phyloP scores from a whole-genome alignment of 2,329 filamentous ascomycete genomes.

The Stachybotrys elegans region DNA sequence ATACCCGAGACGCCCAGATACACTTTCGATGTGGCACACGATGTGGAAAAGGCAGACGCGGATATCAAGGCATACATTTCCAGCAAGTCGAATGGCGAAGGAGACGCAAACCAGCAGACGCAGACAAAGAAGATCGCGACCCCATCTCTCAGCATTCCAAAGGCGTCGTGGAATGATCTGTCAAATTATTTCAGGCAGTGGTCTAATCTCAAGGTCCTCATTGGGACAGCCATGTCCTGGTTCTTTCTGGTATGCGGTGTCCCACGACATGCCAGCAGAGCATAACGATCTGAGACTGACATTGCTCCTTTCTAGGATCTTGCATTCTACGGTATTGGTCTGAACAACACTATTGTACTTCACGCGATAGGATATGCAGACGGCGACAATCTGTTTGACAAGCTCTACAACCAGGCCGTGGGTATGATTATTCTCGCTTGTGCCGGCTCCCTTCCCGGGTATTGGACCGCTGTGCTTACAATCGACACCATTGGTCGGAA shows the following conservation, averaged over 20 bases:
- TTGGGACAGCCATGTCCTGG: slow-evolving; percentile 77
- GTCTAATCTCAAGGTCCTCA: slow-evolving; percentile 64
- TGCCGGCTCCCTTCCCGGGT: slow-evolving; percentile 73
- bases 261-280: neutral
- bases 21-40: slow-evolving; percentile 73
- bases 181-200: slow-evolving; percentile 62
- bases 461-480: slow-evolving; percentile 69
- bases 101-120: slow-evolving; percentile 43
- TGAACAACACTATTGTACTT: slow-evolving; percentile 73
- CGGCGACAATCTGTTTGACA: slow-evolving; percentile 59
- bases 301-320: slow-evolving; percentile 44
- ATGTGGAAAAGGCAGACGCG: slow-evolving; percentile 68
- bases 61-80: slow-evolving; percentile 61
- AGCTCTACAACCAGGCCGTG: slow-evolving; percentile 66
- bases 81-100: slow-evolving; percentile 40
- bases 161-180: slow-evolving; percentile 67
- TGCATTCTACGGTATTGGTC: slow-evolving; percentile 64
- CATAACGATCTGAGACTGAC: neutral
- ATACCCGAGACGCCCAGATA: slow-evolving; percentile 83
- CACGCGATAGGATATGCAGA: slow-evolving; percentile 65
- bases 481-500: slow-evolving; percentile 75
- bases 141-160: slow-evolving; percentile 55
- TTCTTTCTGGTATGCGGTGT: slow-evolving; percentile 57
- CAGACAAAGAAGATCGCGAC: slow-evolving; percentile 48
- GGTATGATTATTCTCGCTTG: slow-evolving; percentile 74